These are phyloP conservation scores for Melampsora abietis-canadensis DNA, from an alignment of 1,284 basidiomycete genomes.

Conservation along the genomic window DNA sequence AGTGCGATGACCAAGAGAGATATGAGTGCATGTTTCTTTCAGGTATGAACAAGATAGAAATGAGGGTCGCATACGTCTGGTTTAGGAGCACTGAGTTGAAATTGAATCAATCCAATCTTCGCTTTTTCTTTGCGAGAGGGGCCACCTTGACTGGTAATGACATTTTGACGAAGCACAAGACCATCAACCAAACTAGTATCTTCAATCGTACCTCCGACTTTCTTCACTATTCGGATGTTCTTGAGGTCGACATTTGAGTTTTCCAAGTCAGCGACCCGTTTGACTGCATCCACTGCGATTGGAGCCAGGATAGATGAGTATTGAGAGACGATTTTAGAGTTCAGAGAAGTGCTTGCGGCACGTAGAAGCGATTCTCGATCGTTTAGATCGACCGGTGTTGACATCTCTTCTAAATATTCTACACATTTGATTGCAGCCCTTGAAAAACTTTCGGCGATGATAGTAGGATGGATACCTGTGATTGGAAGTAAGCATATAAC, in stretches of 20 bases:
- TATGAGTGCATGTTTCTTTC: background rate
- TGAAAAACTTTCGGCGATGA: constrained; percentile 93
- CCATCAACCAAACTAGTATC: constrained; percentile 97
- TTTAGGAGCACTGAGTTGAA: constrained; percentile 96
- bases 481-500: background rate
- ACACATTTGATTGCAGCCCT: constrained; percentile 88
- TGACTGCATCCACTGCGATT: constrained; percentile 95
- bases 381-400: constrained; percentile 83
- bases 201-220: constrained; percentile 98
- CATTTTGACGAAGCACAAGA: constrained; percentile 92
- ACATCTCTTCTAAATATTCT: constrained; percentile 88
- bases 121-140: constrained; percentile 96
- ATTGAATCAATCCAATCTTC: constrained; percentile 97
- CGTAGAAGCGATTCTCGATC: constrained; percentile 83
- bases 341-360: constrained; percentile 90
- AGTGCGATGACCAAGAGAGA: background rate
- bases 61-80: constrained; percentile 73
- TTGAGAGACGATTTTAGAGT: constrained; percentile 99
- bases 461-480: constrained; percentile 86
- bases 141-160: constrained; percentile 82
- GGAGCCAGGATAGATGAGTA: constrained; percentile 96
- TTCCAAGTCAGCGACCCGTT: constrained; percentile 68
- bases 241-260: constrained; percentile 92
- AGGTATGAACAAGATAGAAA: constrained; percentile 51
- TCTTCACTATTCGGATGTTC: constrained; percentile 95